Conservation (phyloP, 2,329 filamentous ascomycete species). For the Verticillium isaacii region DNA sequence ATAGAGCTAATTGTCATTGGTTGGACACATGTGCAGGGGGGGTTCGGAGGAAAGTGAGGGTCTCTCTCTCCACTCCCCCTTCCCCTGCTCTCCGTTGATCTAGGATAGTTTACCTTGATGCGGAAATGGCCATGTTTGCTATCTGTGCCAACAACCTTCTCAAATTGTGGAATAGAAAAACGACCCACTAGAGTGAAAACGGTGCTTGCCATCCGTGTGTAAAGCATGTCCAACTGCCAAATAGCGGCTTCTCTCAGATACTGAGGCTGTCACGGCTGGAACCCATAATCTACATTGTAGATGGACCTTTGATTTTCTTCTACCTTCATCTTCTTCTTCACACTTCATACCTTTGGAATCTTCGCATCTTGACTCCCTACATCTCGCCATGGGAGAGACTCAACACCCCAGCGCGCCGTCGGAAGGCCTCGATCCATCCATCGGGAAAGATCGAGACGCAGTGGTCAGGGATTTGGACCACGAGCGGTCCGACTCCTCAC, state of each 20-base stretch:
- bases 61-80: background rate
- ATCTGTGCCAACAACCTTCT: background rate
- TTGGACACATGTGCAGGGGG: background rate
- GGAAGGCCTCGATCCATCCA: background rate
- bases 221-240: background rate
- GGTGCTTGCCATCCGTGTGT: background rate
- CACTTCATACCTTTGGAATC: background rate
- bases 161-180: background rate
- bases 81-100: background rate
- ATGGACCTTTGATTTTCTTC: background rate
- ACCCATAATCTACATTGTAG: background rate
- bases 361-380: background rate
- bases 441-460: background rate
- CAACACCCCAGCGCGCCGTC: background rate
- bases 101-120: background rate
- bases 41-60: background rate
- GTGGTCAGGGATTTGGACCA: background rate
- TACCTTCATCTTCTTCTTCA: background rate
- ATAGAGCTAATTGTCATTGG: constrained; percentile 13
- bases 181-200: background rate
- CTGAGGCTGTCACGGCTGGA: background rate
- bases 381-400: background rate
- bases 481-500: background rate
- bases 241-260: background rate
- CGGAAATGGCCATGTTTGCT: background rate